Conservation (phyloP, 768 basidiomycete species). For the Kwoniella sp. region DNA sequence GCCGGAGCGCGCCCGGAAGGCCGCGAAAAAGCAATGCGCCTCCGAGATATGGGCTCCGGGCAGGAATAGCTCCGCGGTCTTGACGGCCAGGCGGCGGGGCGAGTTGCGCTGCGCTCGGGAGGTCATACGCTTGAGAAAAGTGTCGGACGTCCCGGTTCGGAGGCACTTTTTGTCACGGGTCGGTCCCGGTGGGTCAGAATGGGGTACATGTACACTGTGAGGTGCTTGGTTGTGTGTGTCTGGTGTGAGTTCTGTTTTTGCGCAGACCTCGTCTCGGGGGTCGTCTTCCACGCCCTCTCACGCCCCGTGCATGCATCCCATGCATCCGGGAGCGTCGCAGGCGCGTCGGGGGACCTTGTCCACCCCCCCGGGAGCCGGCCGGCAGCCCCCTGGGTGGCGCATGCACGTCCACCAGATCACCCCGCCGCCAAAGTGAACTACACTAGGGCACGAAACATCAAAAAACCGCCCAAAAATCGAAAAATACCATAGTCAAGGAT, state of each 20-base stretch:
- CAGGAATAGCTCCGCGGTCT: neutral
- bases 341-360: no score
- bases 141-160: neutral
- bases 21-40: conserved; percentile 3
- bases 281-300: no score
- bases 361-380: no score
- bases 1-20: neutral
- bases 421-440: conserved; percentile 12
- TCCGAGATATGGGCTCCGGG: neutral
- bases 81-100: neutral
- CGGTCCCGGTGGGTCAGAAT: neutral
- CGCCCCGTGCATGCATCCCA: no score
- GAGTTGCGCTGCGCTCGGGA: neutral
- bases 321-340: no score
- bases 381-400: no score
- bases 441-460: conserved; percentile 4
- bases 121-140: neutral
- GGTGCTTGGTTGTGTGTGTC: neutral
- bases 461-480: conserved; percentile 19
- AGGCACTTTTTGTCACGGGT: conserved; percentile 2
- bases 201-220: conserved; percentile 13
- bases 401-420: no score
- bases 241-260: conserved; percentile 5
- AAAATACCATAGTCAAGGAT: conserved; percentile 15
- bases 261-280: neutral